Evolutionary conservation across 495 filamentous ascomycete genomes (phyloP).

Genomic region (Viridothelium virens): DNA sequence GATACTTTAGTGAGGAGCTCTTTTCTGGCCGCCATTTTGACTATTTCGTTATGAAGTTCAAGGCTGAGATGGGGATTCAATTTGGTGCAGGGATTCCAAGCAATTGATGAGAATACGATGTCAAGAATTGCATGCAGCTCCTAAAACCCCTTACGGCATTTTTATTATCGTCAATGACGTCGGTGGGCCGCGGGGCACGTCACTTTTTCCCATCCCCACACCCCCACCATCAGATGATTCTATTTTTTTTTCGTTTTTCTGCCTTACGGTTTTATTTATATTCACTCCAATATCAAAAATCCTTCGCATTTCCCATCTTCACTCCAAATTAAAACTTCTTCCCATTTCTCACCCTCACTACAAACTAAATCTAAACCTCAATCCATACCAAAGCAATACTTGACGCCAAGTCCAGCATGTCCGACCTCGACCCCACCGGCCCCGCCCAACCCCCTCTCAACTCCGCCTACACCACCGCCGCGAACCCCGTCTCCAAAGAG

Average conservation of each 20-base stretch:
- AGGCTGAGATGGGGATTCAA: background rate
- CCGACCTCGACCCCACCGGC: slow-evolving; percentile 22
- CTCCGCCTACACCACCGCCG: slow-evolving; percentile 32
- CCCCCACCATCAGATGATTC: background rate
- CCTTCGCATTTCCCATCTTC: background rate
- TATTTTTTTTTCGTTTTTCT: background rate
- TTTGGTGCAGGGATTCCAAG: background rate
- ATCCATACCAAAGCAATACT: background rate
- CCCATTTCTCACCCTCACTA: background rate
- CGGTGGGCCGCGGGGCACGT: slow-evolving; percentile 6
- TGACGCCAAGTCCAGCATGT: slow-evolving; percentile 10
- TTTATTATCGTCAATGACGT: slow-evolving; percentile 9
- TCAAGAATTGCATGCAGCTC: background rate
- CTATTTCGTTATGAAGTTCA: slow-evolving; percentile 28
- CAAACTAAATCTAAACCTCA: background rate
- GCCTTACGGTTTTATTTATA: background rate
- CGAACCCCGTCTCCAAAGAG: slow-evolving; percentile 35
- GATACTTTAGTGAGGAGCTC: slow-evolving; percentile 73
- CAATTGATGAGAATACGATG: background rate
- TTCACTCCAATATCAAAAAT: background rate
- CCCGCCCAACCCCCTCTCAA: slow-evolving; percentile 32
- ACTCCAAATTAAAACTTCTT: background rate
- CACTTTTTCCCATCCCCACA: background rate
- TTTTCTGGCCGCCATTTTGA: slow-evolving; percentile 51
- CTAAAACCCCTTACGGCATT: background rate